Base-by-base conservation (phyloP, 2,329 filamentous ascomycete genomes). In the Trichoderma koningiopsis region DNA sequence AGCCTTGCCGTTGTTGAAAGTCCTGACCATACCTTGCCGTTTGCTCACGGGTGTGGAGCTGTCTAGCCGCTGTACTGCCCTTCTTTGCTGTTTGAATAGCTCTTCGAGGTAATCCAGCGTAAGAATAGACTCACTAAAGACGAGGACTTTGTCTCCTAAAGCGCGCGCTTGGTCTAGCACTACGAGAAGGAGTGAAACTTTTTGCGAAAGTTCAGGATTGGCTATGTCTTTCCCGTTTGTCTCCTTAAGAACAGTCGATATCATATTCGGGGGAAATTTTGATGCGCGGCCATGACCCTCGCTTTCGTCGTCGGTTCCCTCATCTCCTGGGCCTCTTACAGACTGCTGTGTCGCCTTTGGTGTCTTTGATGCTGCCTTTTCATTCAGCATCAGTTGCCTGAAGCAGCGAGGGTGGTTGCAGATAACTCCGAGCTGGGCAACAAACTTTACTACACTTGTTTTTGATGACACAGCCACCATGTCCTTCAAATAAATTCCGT, bases 71-170 rank as follows among this genome's bases (percentile, higher is more conserved):
- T 77, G 77, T 66, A 81, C 84, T 8, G 81, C 85, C 35, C 87
- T 81, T 2, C 81, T 77, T 69, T 86, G 83, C 24, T 74, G 74
- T 5, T 76, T 78, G 49, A 93, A 84, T 24, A 91, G 77, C 0
- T 80, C 73, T 62, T 89, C 85, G 0, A 97, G 82, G 73, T 90
- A 95, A 73, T 94, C 76, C 5, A 97, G 81, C 0, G 91, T 91
- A 0, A 82, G 80, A 13, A 93, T 82, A 16, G 89, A 91, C 66
- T 93, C 91, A 0, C 91, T 92, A 75, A 97, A 97, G 0, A 97
- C 81, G 0, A 97, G 83, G 1, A 94, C 86, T 75, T 94, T 94
- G 77, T 97, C 94, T 0, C 85, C 84, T 0, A 83, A 79, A 1
- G 77, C 76, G 49, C 85, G 86, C 7, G 90, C 90, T 71, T 90